Evolutionary conservation across 1,284 basidiomycete species (phyloP), one percentile per base, ranked within the genome.

Genomic region (Hortiboletus rubellus): DNA sequence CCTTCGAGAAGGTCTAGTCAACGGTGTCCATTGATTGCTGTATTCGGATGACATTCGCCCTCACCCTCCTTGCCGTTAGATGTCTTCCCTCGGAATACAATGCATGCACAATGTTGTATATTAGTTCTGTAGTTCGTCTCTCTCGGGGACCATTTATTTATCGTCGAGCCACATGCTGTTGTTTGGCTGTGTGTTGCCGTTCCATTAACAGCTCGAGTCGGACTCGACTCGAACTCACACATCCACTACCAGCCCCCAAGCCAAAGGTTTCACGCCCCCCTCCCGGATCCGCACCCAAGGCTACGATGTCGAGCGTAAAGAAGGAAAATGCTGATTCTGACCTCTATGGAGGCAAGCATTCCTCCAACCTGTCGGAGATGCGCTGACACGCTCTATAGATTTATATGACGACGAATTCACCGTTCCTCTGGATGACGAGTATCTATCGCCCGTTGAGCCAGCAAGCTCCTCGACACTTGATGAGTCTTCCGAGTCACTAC

Each of bases 1-100:
- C 49, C 74, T 88, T 47, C 73, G 74, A 55, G 79, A 85, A 53
- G 78, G 50, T 30, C 63, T 73, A 30, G 74, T 77, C 3, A 77
- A 74, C 27, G 74, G 76, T 10, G 75, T 78, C 45, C 76, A 77
- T 60, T 78, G 66, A 46, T 43, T 45, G 51, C 38, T 38, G 37
- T 55, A 18, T 30, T 22, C 38, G 51, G 34, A 43, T 34, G 46
- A 22, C 17, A 12, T 55, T 37, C 15, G n/a, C 42, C 18, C 50
- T 44, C 9, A 14, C 22, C 14, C 42, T 17, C 50, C 31, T 55
- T 54, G 48, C 34, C 49, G 40, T 59, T 63, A 66, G 66, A 63
- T 54, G 34, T 31, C 45, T 54, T 58, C 44, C 46, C 41, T 47
- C 37, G 46, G 65, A 60, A 57, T 55, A 43, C 52, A 43, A 60